phyloP scores from a whole-genome alignment of 1,284 basidiomycete genomes.

The Agaricales sp. region DNA sequence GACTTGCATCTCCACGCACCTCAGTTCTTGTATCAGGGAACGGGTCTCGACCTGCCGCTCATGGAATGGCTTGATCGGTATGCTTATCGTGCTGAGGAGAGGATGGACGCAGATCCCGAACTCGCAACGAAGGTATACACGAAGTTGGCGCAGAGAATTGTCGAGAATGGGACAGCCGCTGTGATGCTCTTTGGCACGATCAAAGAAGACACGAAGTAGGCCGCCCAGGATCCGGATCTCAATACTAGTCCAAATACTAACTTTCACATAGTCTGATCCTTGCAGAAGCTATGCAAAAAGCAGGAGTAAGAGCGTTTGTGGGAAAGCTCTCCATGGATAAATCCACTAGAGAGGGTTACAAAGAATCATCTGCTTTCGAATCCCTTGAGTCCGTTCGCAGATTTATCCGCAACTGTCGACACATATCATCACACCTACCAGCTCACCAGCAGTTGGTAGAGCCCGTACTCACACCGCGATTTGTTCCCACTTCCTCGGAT shows the following conservation, averaged over 20 bases:
- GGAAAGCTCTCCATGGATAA: conserved; percentile 84
- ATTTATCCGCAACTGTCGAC: conserved; percentile 46
- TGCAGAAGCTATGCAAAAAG: conserved; percentile 56
- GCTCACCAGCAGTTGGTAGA: conserved; percentile 45
- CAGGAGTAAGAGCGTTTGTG: conserved; percentile 70
- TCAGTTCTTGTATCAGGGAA: conserved; percentile 80
- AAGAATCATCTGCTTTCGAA: conserved; percentile 42
- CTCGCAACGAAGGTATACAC: conserved; percentile 60
- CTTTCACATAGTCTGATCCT: conserved; percentile 50
- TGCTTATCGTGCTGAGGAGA: conserved; percentile 70
- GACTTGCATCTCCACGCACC: conserved; percentile 82
- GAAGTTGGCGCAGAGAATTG: conserved; percentile 49
- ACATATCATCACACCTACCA: conserved; percentile 29
- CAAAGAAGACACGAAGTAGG: conserved; percentile 66
- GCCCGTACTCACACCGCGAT: conserved; percentile 76
- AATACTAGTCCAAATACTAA: not conserved
- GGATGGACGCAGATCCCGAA: conserved; percentile 49
- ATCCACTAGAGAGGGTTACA: conserved; percentile 61
- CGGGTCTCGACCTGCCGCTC: conserved; percentile 71
- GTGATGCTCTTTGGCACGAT: conserved; percentile 78
- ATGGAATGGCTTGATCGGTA: conserved; percentile 78
- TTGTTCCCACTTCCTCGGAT: conserved; percentile 73
- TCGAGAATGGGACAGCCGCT: conserved; percentile 66
- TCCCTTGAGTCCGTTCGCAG: conserved; percentile 40
- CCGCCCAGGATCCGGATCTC: no score